Evolutionary conservation across 2,329 filamentous ascomycete species (phyloP), one percentile per base, ranked within the genome.

Genomic region (Fusarium virguliforme): DNA sequence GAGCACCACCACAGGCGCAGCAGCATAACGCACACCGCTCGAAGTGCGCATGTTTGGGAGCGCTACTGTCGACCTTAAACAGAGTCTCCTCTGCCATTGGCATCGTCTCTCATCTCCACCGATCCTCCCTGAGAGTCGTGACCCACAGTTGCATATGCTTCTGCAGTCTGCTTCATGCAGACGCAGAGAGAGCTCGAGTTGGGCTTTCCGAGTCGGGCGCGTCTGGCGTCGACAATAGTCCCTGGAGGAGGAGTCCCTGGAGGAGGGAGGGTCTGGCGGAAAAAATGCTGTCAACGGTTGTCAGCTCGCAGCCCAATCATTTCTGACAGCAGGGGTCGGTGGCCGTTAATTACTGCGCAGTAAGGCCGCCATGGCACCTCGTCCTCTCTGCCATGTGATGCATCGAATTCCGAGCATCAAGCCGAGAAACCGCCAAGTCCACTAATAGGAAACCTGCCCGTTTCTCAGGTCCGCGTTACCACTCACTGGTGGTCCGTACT

Each of bases 1-100:
- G 18, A 18, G 18, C 18, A 18, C 51, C 34, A 24, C 34, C 18
- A n/a, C 22, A 55, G 28, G 18, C 67, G 53, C 18, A 61, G 41
- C 41, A 8, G 7, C 30, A 26, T 26, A 50, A 50, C 15, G 55
- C 64, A 73, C 71, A 74, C 69, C 69, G 71, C 73, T 56, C 32
- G 62, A 18, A 32, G 59, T 46, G 38, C 9, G 43, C 35, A 9
- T 35, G 24, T 18, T 6, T 43, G 28, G 35, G 43, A 43, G 56
- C 55, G 62, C 34, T 40, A 48, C 46, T 40, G 46, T 54, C 43
- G 38, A 59, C 56, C 32, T 59, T 59, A 59, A 48, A 37, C 30
- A 38, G 41, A 32, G 30, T 43, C 22, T 48, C 56, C 18, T 37
- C 22, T 35, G 18, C 12, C 10, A 43, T 32, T 58, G 30, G 40